Evolutionary conservation across 1,284 basidiomycete genomes (phyloP).

Genomic region (Cryptococcus sp.): DNA sequence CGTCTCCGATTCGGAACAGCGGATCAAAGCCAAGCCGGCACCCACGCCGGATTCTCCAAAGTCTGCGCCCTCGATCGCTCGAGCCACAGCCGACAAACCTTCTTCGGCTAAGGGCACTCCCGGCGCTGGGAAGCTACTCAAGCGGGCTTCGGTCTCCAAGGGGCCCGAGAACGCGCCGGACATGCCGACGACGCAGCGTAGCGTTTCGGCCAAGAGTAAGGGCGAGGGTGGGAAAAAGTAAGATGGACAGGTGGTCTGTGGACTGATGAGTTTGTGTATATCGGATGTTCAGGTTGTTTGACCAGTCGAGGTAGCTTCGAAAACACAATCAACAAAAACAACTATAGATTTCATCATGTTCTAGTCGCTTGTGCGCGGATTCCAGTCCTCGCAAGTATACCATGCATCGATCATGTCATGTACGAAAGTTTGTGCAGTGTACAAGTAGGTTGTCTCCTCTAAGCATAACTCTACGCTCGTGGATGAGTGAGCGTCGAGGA

Average conservation of each 20-base stretch:
- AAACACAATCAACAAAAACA: neutral
- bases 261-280: too few species aligned
- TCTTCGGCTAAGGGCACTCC: constrained; percentile 40
- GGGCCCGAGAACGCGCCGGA: neutral
- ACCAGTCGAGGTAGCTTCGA: neutral
- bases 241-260: too few species aligned
- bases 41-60: neutral
- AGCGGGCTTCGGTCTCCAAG: constrained; percentile 10
- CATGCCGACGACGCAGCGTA: neutral
- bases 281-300: neutral
- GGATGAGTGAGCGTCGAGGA: constrained; percentile 16
- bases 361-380: constrained; percentile 2
- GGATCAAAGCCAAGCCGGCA: neutral
- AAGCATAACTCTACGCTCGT: constrained; percentile 46
- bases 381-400: neutral
- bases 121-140: constrained; percentile 41
- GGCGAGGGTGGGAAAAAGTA: constrained; percentile 1
- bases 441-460: constrained; percentile 36
- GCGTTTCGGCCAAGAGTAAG: neutral
- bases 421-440: constrained; percentile 1
- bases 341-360: neutral
- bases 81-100: neutral
- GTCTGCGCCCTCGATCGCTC: neutral
- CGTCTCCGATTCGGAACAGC: neutral
- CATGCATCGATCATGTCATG: constrained; percentile 12